Percentiles rank a stretch among this genome's conserved stretches.
phyloP scores from a whole-genome alignment of 2,329 filamentous ascomycete species.

The Aspergillus pseudoterreus region DNA sequence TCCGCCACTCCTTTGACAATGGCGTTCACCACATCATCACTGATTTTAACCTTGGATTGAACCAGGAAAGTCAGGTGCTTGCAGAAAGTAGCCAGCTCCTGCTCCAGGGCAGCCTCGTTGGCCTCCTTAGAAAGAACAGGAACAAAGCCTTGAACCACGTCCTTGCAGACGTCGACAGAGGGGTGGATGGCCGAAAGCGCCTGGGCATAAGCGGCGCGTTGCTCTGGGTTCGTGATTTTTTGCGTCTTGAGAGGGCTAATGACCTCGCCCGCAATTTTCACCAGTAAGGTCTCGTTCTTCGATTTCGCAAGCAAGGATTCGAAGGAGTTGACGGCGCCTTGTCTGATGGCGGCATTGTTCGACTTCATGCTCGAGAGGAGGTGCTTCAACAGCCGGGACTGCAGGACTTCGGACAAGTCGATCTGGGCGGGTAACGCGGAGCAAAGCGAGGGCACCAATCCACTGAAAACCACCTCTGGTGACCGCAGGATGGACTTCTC shows the following conservation, averaged over 20 bases:
- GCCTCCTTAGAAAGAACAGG: slow-evolving; percentile 75
- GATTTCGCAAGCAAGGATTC: slow-evolving; percentile 63
- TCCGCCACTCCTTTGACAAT: slow-evolving; percentile 80
- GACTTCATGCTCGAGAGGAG: slow-evolving; percentile 89
- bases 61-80: slow-evolving; percentile 63
- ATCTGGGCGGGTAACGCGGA: slow-evolving; percentile 63
- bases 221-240: slow-evolving; percentile 80
- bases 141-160: slow-evolving; percentile 64
- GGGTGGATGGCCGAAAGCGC: slow-evolving; percentile 66
- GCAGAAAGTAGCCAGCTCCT: slow-evolving; percentile 69
- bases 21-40: slow-evolving; percentile 64
- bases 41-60: slow-evolving; percentile 56
- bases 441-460: slow-evolving; percentile 71
- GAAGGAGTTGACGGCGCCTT: slow-evolving; percentile 73
- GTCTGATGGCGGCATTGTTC: slow-evolving; percentile 72
- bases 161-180: slow-evolving; percentile 60
- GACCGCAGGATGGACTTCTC: slow-evolving; percentile 87
- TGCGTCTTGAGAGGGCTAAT: slow-evolving; percentile 73
- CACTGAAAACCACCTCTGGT: slow-evolving; percentile 82
- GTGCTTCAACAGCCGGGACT: slow-evolving; percentile 73
- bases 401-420: slow-evolving; percentile 74
- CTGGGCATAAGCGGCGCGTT: slow-evolving; percentile 76
- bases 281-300: slow-evolving; percentile 55
- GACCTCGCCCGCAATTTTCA: slow-evolving; percentile 73
- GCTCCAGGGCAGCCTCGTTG: slow-evolving; percentile 75